Conservation (phyloP, 2,329 filamentous ascomycete species). For the Trichophyton equinum region DNA sequence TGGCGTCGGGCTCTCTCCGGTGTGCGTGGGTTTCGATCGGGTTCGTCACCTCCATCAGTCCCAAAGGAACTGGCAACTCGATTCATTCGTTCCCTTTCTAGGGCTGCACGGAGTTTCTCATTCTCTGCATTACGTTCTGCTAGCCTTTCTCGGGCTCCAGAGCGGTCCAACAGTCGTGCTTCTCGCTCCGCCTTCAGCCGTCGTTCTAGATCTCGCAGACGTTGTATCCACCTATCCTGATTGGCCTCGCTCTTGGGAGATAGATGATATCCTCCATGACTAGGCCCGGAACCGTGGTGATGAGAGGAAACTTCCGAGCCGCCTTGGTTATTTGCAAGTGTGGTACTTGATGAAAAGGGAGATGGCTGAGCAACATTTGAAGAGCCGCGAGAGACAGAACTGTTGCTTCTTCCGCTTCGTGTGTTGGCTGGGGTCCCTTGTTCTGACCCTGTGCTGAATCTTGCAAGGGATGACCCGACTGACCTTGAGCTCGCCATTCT, state of each 20-base stretch:
- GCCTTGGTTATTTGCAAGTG: constrained; percentile 17
- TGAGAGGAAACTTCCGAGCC: neutral
- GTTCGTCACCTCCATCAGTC: constrained; percentile 3
- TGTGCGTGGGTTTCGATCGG: neutral
- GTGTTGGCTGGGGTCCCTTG: constrained; percentile 11
- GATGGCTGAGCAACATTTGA: constrained; percentile 24
- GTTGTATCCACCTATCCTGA: constrained; percentile 71
- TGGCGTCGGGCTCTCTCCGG: neutral
- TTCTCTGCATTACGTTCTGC: constrained; percentile 66
- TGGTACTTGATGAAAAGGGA: constrained; percentile 22
- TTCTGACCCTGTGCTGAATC: constrained; percentile 13
- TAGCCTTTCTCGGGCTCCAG: constrained; percentile 65
- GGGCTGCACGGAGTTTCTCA: constrained; percentile 52
- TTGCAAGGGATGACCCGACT: neutral
- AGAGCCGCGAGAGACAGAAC: constrained; percentile 19
- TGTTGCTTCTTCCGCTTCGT: constrained; percentile 19
- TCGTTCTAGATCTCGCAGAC: constrained; percentile 75
- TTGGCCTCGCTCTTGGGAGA: constrained; percentile 21
- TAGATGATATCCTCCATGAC: neutral
- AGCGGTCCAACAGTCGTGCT: constrained; percentile 69
- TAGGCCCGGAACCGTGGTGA: constrained; percentile 13
- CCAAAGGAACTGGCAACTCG: constrained; percentile 9
- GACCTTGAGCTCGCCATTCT: neutral
- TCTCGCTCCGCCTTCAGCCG: constrained; percentile 84
- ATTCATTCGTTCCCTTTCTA: constrained; percentile 45